phyloP scores from a whole-genome alignment of 352 stramenopile species.

The Pythium brachiatum region DNA sequence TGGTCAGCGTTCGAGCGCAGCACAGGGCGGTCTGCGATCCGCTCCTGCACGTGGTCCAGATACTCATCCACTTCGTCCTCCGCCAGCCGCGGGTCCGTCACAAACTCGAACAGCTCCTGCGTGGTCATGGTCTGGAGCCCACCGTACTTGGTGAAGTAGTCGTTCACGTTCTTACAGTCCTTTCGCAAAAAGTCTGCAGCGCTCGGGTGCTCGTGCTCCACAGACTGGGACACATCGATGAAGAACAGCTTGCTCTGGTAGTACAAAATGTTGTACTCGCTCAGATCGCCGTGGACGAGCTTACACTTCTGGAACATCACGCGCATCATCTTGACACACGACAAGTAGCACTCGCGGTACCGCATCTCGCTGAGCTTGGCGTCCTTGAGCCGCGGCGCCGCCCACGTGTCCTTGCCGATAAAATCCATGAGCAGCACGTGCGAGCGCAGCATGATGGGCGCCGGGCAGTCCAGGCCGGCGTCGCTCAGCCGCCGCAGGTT shows the following conservation, averaged over 20 bases:
- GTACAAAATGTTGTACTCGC: constrained; percentile 99
- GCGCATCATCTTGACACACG: constrained; percentile 95
- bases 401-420: constrained; percentile 94
- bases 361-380: constrained; percentile 89
- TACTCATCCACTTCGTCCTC: constrained; percentile 82
- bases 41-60: constrained; percentile 89
- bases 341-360: constrained; percentile 93
- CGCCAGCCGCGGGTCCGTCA: constrained; percentile 74
- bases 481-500: constrained; percentile 94
- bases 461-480: constrained; percentile 90
- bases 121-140: constrained; percentile 92
- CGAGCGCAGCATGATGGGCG: constrained; percentile 93
- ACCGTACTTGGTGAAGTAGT: constrained; percentile 94
- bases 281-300: constrained; percentile 98
- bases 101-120: constrained; percentile 96
- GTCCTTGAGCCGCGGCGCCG: constrained; percentile 94
- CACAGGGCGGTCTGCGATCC: constrained; percentile 71
- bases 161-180: constrained; percentile 97
- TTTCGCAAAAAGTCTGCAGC: constrained; percentile 98
- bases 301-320: constrained; percentile 96
- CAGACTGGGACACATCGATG: constrained; percentile 99
- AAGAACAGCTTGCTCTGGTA: constrained; percentile 95
- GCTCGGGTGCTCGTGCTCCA: constrained; percentile 97
- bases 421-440: constrained; percentile 99
- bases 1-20: constrained; percentile 75